Conservation (phyloP, 2,329 filamentous ascomycete genomes). For the Xylaria sp. region DNA sequence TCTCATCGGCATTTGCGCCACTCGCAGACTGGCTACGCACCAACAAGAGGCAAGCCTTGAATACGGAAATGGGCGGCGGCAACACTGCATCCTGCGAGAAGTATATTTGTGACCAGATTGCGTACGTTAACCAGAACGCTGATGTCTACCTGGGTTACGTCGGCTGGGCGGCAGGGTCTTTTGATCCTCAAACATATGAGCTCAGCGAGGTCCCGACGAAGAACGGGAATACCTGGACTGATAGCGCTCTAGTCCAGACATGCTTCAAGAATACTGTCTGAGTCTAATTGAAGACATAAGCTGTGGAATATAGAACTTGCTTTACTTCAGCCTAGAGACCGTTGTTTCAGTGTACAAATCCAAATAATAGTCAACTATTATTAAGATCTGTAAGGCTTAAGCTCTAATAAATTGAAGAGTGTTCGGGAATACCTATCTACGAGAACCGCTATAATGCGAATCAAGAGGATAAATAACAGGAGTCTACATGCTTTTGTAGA, state of each 20-base stretch:
- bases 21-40: slow-evolving; percentile 52
- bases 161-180: slow-evolving; percentile 45
- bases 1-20: slow-evolving; percentile 48
- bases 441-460: too few relatives aligned
- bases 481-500: too few relatives aligned
- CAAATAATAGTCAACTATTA: too few relatives aligned
- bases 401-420: too few relatives aligned
- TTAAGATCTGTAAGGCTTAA: too few relatives aligned
- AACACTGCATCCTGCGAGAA: slow-evolving; percentile 51
- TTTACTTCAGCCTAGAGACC: too few relatives aligned
- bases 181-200: slow-evolving; percentile 40
- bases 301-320: too few relatives aligned
- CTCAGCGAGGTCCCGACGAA: slow-evolving; percentile 41
- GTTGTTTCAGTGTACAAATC: too few relatives aligned
- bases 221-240: slow-evolving; percentile 39
- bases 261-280: slow-evolving; percentile 40
- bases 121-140: slow-evolving; percentile 47
- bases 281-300: not conserved
- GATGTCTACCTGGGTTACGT: slow-evolving; percentile 47
- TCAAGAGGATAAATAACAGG: too few relatives aligned
- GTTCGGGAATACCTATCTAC: too few relatives aligned
- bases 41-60: slow-evolving; percentile 50
- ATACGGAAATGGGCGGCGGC: slow-evolving; percentile 54
- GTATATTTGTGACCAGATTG: slow-evolving; percentile 49
- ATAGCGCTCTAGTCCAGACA: slow-evolving; percentile 36